Percentiles rank a stretch among this genome's conserved stretches.
Conservation (phyloP, 2,329 filamentous ascomycete species). For the Colletotrichum sp. region DNA sequence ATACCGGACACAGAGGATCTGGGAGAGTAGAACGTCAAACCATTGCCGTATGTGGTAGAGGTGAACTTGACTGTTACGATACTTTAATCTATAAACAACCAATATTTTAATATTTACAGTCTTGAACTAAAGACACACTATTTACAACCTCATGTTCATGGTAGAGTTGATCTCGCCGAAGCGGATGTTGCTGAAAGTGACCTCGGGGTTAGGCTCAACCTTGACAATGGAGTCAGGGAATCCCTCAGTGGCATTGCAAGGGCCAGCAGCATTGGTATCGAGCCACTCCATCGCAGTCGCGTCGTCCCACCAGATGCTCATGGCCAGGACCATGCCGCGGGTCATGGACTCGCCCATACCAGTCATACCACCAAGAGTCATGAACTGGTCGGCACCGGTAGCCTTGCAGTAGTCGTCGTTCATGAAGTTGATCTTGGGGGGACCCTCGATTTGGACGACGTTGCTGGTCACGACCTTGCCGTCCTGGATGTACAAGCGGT, state of each 20-base stretch:
- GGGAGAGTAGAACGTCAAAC: too few species aligned
- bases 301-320: conserved; percentile 62
- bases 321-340: conserved; percentile 57
- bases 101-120: background rate
- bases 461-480: conserved; percentile 49
- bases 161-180: conserved; percentile 57
- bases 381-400: conserved; percentile 27
- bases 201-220: conserved; percentile 50
- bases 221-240: conserved; percentile 51
- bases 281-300: conserved; percentile 63
- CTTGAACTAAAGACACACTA: background rate
- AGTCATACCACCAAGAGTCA: conserved; percentile 41
- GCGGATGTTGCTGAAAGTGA: conserved; percentile 61
- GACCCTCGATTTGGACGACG: conserved; percentile 25
- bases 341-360: conserved; percentile 48
- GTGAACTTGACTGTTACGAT: rapidly evolving
- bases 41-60: too few species aligned
- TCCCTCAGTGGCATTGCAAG: conserved; percentile 60
- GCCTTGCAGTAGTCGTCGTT: conserved; percentile 30
- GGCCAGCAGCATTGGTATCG: conserved; percentile 53
- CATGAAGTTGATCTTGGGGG: conserved; percentile 30
- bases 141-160: background rate
- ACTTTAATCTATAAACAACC: background rate
- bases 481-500: conserved; percentile 54
- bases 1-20: too few species aligned